Base-by-base conservation (phyloP, 768 basidiomycete genomes). In the Lepiota brunneoincarnata region DNA sequence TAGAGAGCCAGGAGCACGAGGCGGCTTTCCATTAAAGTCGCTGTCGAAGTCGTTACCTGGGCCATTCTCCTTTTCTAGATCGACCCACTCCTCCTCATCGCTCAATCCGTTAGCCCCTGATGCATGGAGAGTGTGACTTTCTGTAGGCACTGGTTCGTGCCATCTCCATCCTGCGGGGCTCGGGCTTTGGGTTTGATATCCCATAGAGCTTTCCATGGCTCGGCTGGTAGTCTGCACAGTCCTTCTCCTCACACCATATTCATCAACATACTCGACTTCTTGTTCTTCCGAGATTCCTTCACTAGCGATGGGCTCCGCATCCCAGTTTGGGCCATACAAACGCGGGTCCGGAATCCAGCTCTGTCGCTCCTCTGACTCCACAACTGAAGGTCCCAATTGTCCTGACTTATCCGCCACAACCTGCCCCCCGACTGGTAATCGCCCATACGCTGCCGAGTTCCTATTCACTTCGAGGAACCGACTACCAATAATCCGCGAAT, bases 381-480 rank as follows among this genome's bases (percentile, higher is more conserved):
- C 26, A 42, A 64, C 65, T 37, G 63, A 64, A 24, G 79, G 75
- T 3, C 75, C 74, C 14, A 80, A 64, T 52, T 79, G 75, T 9
- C 82, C 84, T 17, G 71, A 64, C 58, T 80, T 72, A 57, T 81
- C 81, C 23, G 81, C 67, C 10, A 75, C 71, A 31, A 87, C 72
- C 43, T 76, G 80, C 58, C 77, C 85, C 12, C 84, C 85, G 4
- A 86, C 64, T 1, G 84, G 82, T 14, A 88, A 64, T n/a, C 76
- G 80, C 6, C 81, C 82, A 49, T 80, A 79, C 7, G 77, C 71
- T 11, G 70, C 67, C 6, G 84, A 84, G 63, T 83, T 78, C 28
- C 82, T 76, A 60, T 83, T 82, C 46, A 85, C 79, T 64, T 92
- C 90, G 63, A 85, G 81, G 65, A 91, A 89, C 36, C 84, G 79